Evolutionary conservation across 139 green algal species (phyloP).

Genomic region (Chlamydomonas schloesseri): DNA sequence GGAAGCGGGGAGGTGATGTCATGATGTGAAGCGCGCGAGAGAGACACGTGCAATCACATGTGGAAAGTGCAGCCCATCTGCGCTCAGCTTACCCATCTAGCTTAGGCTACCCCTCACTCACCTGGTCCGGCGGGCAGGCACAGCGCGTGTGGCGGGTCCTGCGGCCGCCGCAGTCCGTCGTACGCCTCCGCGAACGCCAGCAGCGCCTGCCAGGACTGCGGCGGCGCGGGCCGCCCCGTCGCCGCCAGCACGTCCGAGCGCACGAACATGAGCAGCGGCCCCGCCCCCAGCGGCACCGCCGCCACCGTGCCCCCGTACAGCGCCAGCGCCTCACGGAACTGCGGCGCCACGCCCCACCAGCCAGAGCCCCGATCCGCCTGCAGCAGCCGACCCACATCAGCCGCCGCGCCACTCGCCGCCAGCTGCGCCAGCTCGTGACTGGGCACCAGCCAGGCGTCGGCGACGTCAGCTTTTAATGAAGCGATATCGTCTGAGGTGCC

Average conservation of each 20-base stretch:
- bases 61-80: too few relatives aligned
- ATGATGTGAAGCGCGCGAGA: too few relatives aligned
- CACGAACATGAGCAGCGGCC: background rate
- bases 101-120: too few relatives aligned
- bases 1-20: background rate
- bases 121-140: background rate
- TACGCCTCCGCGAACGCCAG: background rate
- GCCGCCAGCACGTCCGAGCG: slow-evolving; percentile 1
- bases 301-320: background rate
- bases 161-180: too few relatives aligned
- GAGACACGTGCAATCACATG: too few relatives aligned
- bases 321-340: background rate
- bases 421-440: background rate
- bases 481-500: too few relatives aligned
- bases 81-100: too few relatives aligned
- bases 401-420: background rate
- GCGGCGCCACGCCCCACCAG: background rate
- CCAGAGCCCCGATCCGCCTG: background rate
- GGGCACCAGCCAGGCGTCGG: background rate
- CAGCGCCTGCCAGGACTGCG: background rate
- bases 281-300: background rate
- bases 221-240: background rate
- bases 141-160: background rate
- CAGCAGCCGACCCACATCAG: background rate
- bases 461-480: background rate